Percentiles rank a stretch among this genome's conserved stretches.
These are phyloP conservation scores for Saposhnikovia divaricata DNA, from an alignment of 129 eudicot genomes.

Conservation along the genomic window DNA sequence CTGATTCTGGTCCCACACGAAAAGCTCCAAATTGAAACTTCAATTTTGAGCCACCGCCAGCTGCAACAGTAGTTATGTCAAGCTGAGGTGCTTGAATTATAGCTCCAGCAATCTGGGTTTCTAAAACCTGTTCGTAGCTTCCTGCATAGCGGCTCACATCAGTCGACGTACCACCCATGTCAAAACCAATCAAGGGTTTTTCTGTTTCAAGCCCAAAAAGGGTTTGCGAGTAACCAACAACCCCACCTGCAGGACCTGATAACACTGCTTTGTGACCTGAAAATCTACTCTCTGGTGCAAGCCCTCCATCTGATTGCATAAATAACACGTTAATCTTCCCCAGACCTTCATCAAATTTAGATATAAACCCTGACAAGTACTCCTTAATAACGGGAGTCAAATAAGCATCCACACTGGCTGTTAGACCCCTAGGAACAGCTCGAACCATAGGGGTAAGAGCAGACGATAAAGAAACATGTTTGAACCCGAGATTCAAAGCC, in stretches of 20 bases:
- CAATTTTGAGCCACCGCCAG: slow-evolving; percentile 96
- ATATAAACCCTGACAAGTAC: slow-evolving; percentile 77
- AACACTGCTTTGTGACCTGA: slow-evolving; percentile 97
- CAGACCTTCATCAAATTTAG: slow-evolving; percentile 69
- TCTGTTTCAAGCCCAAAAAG: slow-evolving; percentile 74
- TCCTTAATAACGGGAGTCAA: slow-evolving; percentile 89
- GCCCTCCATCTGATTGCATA: slow-evolving; percentile 98
- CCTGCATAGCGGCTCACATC: slow-evolving; percentile 98
- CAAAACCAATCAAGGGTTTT: slow-evolving; percentile 87
- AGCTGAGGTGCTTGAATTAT: slow-evolving; percentile 99
- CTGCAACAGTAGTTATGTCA: slow-evolving; percentile 93
- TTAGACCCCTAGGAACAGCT: slow-evolving; percentile 96
- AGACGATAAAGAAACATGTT: slow-evolving; percentile 84
- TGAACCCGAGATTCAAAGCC: slow-evolving; percentile 73
- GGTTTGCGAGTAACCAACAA: slow-evolving; percentile 94
- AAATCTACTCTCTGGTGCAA: slow-evolving; percentile 92
- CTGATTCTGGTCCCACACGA: slow-evolving; percentile 95
- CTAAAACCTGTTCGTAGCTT: slow-evolving; percentile 80
- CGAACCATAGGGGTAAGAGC: slow-evolving; percentile 98
- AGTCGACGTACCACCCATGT: slow-evolving; percentile 99
- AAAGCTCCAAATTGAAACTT: slow-evolving; percentile 92
- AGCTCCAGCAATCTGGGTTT: slow-evolving; percentile 92
- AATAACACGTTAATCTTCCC: slow-evolving; percentile 78
- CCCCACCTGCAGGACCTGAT: slow-evolving; percentile 99
- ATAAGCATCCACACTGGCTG: slow-evolving; percentile 96